Conservation (phyloP, 2,329 filamentous ascomycete genomes). For the Colletotrichum orchidophilum region DNA sequence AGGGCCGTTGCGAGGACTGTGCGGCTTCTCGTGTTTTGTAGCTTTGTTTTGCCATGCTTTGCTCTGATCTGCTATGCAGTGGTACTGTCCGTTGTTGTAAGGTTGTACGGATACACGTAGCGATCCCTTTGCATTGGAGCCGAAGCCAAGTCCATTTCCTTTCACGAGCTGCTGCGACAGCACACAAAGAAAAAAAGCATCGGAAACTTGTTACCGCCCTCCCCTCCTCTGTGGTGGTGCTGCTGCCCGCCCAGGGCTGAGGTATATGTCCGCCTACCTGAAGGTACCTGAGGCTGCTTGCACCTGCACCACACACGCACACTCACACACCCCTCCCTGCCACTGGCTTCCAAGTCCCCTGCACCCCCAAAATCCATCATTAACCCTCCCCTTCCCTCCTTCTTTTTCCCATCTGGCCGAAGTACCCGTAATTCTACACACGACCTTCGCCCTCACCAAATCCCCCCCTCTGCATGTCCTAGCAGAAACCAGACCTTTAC, state of each 20-base stretch:
- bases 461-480: conserved; percentile 7
- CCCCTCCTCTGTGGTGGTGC: background rate
- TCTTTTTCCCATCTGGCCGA: conserved; percentile 12
- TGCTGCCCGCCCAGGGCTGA: background rate
- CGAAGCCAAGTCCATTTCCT: conserved; percentile 12
- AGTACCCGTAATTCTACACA: conserved; percentile 19
- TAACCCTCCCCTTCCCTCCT: conserved; percentile 32
- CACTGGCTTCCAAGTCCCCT: conserved; percentile 1
- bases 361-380: conserved; percentile 30
- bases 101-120: background rate
- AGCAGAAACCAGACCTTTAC: conserved; percentile 26
- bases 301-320: conserved; percentile 11
- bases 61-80: background rate
- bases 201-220: conserved; percentile 20
- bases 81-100: background rate
- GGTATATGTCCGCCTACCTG: background rate
- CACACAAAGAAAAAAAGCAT: conserved; percentile 19
- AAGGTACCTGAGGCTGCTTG: conserved; percentile 18
- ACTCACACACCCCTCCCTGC: background rate
- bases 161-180: conserved; percentile 24
- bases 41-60: background rate
- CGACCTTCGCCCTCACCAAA: conserved; percentile 21
- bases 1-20: conserved; percentile 3
- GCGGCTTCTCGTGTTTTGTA: background rate
- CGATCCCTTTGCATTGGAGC: background rate